Conservation (phyloP, 331 rosid species). For the Ulmus americana region DNA sequence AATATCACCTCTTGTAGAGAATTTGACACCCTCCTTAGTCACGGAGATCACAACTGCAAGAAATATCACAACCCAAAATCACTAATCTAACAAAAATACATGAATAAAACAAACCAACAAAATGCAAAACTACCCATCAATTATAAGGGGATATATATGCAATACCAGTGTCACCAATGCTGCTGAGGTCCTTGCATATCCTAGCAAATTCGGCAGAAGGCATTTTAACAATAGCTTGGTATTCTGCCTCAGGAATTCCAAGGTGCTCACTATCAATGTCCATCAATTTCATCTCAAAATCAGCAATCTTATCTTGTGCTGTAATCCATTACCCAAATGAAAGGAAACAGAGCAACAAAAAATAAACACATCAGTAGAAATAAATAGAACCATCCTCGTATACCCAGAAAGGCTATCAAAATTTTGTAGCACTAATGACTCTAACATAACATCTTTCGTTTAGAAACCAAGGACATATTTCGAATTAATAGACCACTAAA, state of each 20-base stretch:
- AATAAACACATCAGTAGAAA: not conserved
- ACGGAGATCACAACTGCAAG: slow-evolving; percentile 83
- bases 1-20: slow-evolving; percentile 86
- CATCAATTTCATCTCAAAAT: slow-evolving; percentile 97
- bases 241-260: slow-evolving; percentile 90
- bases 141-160: not conserved
- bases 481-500: not conserved
- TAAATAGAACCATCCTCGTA: not conserved
- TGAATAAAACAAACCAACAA: not conserved
- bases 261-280: slow-evolving; percentile 97
- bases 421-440: not conserved
- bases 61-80: not conserved
- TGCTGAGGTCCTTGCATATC: slow-evolving; percentile 83
- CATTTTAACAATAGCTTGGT: slow-evolving; percentile 88
- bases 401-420: not conserved
- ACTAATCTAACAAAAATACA: not conserved
- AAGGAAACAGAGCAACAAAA: not conserved
- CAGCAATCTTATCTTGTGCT: slow-evolving; percentile 84
- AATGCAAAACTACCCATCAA: not conserved
- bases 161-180: slow-evolving; percentile 88
- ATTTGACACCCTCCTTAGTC: slow-evolving; percentile 88
- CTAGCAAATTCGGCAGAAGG: slow-evolving; percentile 80
- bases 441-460: not conserved
- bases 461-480: not conserved
- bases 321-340: slow-evolving; percentile 4